Evolutionary conservation across 2,329 filamentous ascomycete genomes (phyloP), one percentile per base, ranked within the genome.

Genomic region (Apiospora malaysiana): DNA sequence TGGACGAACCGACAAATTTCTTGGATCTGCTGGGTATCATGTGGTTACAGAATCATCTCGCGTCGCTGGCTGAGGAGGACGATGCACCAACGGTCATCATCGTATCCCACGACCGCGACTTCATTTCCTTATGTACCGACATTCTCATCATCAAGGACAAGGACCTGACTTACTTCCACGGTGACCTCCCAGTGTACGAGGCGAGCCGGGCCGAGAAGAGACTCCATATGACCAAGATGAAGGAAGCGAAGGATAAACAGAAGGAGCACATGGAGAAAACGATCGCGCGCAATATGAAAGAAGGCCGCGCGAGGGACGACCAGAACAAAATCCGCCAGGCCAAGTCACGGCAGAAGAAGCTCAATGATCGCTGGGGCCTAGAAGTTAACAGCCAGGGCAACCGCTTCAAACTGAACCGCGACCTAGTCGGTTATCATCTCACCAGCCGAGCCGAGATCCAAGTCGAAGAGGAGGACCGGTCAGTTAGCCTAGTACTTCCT

Each of bases 1-100:
- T 97, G 2, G 94, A 97, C 79, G 94, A 97, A 78, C 94, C 94
- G 0, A 97, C 94, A 45, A 97, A 97, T 77, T 97, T 94, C 78
- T 86, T 97, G 1, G 94, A 97, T 77, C 84, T 97, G 0, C 86
- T 94, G 0, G 93, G 93, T 0, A 94, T 97, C 71, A 89, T 97
- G 70, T 97, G 94, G 93, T 85, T 97, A 0, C 92, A 97, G 77
- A 87, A 87, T 16, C 91, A 94, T 77, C 87, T 97, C 12, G 83
- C 87, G 47, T 82, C 86, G 0, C 80, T 91, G 2, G 84, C 85
- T 4, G 86, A 89, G 25, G 80, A 79, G 0, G 82, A 85, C 0
- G 81, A 85, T 2, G 88, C 87, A 0, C 88, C 88, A 0, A 96
- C 93, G 0, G 85, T 96, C 1, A 84, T 97, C 21, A 84, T 96